These are phyloP conservation scores for Colletotrichum brevisporum DNA, from an alignment of 2,329 filamentous ascomycete species.

Conservation along the genomic window DNA sequence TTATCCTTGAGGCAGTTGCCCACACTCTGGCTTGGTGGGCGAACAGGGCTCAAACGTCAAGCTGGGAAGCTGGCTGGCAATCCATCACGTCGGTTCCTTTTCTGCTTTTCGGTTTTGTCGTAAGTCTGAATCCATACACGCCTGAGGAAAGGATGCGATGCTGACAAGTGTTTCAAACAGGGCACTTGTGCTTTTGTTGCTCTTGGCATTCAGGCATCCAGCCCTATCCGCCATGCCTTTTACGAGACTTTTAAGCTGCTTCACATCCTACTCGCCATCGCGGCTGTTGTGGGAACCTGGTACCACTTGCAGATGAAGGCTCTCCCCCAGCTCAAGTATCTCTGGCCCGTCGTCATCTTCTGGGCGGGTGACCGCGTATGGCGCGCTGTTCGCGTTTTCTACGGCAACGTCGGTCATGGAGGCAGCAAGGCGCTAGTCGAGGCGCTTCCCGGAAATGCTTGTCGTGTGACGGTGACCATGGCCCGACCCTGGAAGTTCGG, in stretches of 20 bases:
- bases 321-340: constrained; percentile 69
- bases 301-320: constrained; percentile 72
- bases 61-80: constrained; percentile 63
- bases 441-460: constrained; percentile 81
- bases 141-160: constrained; percentile 27
- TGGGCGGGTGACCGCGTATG: constrained; percentile 76
- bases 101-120: constrained; percentile 75
- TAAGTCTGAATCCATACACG: constrained; percentile 53
- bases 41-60: constrained; percentile 54
- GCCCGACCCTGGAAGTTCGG: constrained; percentile 83
- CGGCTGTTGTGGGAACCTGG: constrained; percentile 75
- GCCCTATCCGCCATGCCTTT: constrained; percentile 80
- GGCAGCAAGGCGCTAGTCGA: constrained; percentile 80
- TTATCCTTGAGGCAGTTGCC: constrained; percentile 76
- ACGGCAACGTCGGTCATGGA: constrained; percentile 76
- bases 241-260: constrained; percentile 84
- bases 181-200: constrained; percentile 72
- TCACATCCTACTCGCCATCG: constrained; percentile 75
- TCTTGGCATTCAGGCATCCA: constrained; percentile 78
- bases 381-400: constrained; percentile 72
- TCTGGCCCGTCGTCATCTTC: constrained; percentile 74
- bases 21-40: constrained; percentile 75
- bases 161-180: constrained; percentile 51
- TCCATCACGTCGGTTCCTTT: constrained; percentile 57
- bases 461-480: constrained; percentile 80